A percentile compares a stretch with the other conserved stretches of the same genome.
These are phyloP conservation scores for Stemphylium vesicarium DNA, from an alignment of 2,329 filamentous ascomycete genomes.

Conservation along the genomic window DNA sequence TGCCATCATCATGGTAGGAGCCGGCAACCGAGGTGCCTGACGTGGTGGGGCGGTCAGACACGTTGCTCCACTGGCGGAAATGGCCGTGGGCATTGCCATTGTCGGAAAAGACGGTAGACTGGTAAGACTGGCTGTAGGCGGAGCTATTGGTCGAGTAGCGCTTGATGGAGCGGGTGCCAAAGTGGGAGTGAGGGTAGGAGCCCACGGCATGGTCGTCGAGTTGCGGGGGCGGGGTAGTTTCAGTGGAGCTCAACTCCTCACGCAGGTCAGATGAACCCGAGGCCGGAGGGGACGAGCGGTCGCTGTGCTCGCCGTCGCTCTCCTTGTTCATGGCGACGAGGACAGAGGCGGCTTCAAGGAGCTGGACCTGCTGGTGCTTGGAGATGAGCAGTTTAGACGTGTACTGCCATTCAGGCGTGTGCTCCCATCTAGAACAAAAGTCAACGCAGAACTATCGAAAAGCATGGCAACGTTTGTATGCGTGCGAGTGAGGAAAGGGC, in stretches of 20 bases:
- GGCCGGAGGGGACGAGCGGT: conserved; percentile 81
- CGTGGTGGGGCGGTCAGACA: conserved; percentile 77
- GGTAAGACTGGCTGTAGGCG: conserved; percentile 77
- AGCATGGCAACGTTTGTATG: conserved; percentile 13
- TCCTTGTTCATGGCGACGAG: conserved; percentile 85
- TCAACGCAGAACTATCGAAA: conserved; percentile 38
- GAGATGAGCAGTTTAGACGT: conserved; percentile 98
- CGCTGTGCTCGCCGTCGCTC: conserved; percentile 69
- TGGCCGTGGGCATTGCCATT: conserved; percentile 62
- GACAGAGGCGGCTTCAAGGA: conserved; percentile 96
- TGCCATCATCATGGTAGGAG: conserved; percentile 72
- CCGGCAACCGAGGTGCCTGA: conserved; percentile 67
- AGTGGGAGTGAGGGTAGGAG: conserved; percentile 50
- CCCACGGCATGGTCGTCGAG: conserved; percentile 67
- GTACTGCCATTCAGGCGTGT: conserved; percentile 96
- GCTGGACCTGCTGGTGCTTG: conserved; percentile 98
- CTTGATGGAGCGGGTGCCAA: conserved; percentile 47
- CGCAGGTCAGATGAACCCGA: conserved; percentile 79
- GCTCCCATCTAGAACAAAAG: conserved; percentile 82
- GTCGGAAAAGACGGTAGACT: conserved; percentile 70
- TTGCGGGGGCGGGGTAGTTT: conserved; percentile 89
- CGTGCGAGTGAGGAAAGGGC: conserved; percentile 37
- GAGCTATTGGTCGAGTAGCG: conserved; percentile 57
- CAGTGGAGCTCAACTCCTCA: conserved; percentile 81
- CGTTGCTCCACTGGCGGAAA: conserved; percentile 71